Evolutionary conservation across 2,329 filamentous ascomycete species (phyloP), one percentile per base, ranked within the genome.

Genomic region (Pseudogymnoascus sp.): DNA sequence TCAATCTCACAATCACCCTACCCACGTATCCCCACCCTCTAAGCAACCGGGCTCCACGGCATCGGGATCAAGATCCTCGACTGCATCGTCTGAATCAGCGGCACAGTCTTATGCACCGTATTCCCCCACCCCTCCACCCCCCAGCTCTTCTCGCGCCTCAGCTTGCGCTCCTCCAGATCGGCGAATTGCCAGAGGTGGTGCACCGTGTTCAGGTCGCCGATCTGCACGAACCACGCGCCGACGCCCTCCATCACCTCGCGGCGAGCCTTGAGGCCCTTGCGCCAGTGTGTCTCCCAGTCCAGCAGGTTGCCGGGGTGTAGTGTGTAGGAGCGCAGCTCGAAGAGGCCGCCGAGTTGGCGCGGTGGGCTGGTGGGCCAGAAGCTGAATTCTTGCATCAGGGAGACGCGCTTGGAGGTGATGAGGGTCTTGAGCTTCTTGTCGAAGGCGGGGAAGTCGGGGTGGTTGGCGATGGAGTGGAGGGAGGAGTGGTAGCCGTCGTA

Each of bases 161-260:
- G 79, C 76, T 96, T 95, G 68, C 95, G 87, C 79, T 97, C 95
- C 77, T 97, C 93, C 65, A 99, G 78, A 76, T 99, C 91, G 69
- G 93, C 93, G 80, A 97, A 99, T 75, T 99, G 95, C 95, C 95
- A 99, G 21, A 99, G 83, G 75, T 97, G 93, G 76, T 99, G 93
- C 36, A 99, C 95, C 0, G 92, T 97, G 79, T 99, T 99, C 67
- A 99, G 82, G 62, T 97, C 93, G 65, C 95, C 95, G 71, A 99
- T 93, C 79, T 99, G 95, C 42, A 97, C 93, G 72, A 99, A 99
- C 95, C 95, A 99, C 5, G 95, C 95, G 34, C 93, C 93, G 0
- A 96, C 93, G 12, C 95, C 95, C 77, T 99, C 95, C 95, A 99
- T 99, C 63, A 97, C 93, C 77, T 97, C 92, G 60, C 92, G 86